Conservation (phyloP, 1,139 yeast species). For the Lodderomyces elongisporus region DNA sequence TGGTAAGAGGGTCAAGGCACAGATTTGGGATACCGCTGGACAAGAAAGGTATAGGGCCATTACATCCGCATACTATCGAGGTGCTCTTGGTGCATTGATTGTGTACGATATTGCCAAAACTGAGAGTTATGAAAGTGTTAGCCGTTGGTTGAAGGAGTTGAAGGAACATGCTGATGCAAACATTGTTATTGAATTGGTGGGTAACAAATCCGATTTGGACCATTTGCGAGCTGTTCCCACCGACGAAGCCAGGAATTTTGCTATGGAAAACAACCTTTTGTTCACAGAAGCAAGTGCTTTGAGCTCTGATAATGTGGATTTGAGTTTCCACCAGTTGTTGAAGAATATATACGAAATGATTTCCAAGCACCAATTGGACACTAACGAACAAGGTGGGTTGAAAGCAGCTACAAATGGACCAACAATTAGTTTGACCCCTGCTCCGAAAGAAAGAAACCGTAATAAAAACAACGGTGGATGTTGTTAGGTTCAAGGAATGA, state of each 20-base stretch:
- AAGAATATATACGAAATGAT: conserved; percentile 92
- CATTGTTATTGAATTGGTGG: conserved; percentile 93
- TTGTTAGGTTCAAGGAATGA: no score
- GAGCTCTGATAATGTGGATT: conserved; percentile 90
- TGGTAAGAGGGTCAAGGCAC: conserved; percentile 93
- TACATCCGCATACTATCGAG: conserved; percentile 95
- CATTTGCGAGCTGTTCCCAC: conserved; percentile 97
- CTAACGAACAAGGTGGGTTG: conserved; percentile 34
- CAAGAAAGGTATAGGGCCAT: conserved; percentile 98
- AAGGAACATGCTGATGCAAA: conserved; percentile 97
- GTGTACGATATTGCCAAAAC: conserved; percentile 95
- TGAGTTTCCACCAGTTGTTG: conserved; percentile 86
- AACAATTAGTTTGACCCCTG: conserved; percentile 88
- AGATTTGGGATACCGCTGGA: conserved; percentile 99
- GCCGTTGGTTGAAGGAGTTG: conserved; percentile 92
- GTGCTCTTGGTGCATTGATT: conserved; percentile 95
- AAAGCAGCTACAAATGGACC: conserved; percentile 66
- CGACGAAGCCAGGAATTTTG: conserved; percentile 94
- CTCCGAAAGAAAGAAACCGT: conserved; percentile 73
- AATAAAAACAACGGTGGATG: conserved; percentile 65
- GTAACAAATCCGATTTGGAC: conserved; percentile 81
- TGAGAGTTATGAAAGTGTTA: conserved; percentile 87
- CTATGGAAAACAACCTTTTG: conserved; percentile 84
- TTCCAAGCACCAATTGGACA: conserved; percentile 78
- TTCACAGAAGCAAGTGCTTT: conserved; percentile 98